Evolutionary conservation across 2,329 filamentous ascomycete species (phyloP), one percentile per base, ranked within the genome.

Genomic region (Cadophora sp.): DNA sequence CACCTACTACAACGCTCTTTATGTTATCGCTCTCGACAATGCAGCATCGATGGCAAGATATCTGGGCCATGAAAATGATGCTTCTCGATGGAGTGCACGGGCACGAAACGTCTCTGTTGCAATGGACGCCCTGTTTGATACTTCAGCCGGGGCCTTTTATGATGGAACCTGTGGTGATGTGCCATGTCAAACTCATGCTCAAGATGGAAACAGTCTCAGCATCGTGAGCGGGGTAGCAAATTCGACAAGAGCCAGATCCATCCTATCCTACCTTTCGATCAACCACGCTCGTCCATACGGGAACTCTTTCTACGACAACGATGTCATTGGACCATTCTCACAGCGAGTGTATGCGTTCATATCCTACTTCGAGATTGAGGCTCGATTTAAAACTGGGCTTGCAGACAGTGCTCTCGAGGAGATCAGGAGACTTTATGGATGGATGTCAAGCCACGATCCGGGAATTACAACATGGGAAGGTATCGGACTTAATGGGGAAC

Each of bases 1-100:
- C 24, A 84, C 82, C 0, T 86, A 86, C 68, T 85, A 85, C 79
- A 86, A 83, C 66, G 82, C 82, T 0, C 76, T 85, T 3, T 85
- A 85, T 64, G 79, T 83, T 2, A 76, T 81, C 7, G 82, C 83
- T 0, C 77, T 85, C 0, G 72, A 76, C 0, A 77, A 79, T n/a
- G 81, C 82, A 6, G 81, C 83, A 1, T 73, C 77, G 1, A 79
- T 85, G 1, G 82, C 83, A 2, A 72, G 71, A 0, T 72, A 73
- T 7, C 70, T 80, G 2, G 75, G 68, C 1, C 67, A 77, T 4
- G 20, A 66, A 0, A 66, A 62, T 9, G 81, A 83, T 65, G 80
- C 79, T 0, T 51, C 66, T 9, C 75, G 80, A 13, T 85, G 83
- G 83, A 73, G 71, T 2, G 59, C 70, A 1, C 77, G 81, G 1